Evolutionary conservation across 2,329 filamentous ascomycete species (phyloP), one percentile per base, ranked within the genome.

Genomic region (Daldinia sp.): DNA sequence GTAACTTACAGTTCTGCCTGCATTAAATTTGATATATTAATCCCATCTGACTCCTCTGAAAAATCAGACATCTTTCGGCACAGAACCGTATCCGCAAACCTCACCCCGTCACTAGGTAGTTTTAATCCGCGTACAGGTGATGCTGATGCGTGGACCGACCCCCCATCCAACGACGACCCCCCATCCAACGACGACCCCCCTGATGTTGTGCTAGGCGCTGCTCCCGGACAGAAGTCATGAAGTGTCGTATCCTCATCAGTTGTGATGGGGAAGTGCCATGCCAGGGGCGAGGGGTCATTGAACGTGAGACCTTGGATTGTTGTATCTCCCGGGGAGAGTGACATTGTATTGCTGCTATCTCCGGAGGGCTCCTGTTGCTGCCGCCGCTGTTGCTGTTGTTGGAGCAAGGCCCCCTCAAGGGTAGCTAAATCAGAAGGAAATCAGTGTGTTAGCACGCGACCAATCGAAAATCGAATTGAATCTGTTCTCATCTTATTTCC

Each of bases 1-100:
- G n/a, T n/a, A 21, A 61, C 66, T 52, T 62, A 68, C 66, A 68
- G 45, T 25, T 68, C 66, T 53, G 66, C 66, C 30, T 68, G 66
- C 66, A 68, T 68, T 32, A 68, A 30, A 45, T 62, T 68, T 32
- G 66, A 68, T 4, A 66, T 66, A 17, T 66, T 68, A 25, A 62
- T 64, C 11, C 58, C 66, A 13, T 66, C 63, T n/a, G 66, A 13
- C 8, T 53, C 60, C 3, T 68, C 66, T n/a, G 60, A 59, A 2
- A 59, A 47, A 10, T 64, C 66, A 2, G 61, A 64, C 54, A 62
- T 58, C 23, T 60, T 66, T 47, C 51, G 55, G 10, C 45, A 34
- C 43, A 66, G 15, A 2, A 63, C 15, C 8, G 55, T 27, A 19
- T 68, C 63, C 2, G 60, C 21, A 11, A 64, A 66, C 9, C 52